phyloP scores from a whole-genome alignment of 2,329 filamentous ascomycete species.

The Diaporthe helianthi region DNA sequence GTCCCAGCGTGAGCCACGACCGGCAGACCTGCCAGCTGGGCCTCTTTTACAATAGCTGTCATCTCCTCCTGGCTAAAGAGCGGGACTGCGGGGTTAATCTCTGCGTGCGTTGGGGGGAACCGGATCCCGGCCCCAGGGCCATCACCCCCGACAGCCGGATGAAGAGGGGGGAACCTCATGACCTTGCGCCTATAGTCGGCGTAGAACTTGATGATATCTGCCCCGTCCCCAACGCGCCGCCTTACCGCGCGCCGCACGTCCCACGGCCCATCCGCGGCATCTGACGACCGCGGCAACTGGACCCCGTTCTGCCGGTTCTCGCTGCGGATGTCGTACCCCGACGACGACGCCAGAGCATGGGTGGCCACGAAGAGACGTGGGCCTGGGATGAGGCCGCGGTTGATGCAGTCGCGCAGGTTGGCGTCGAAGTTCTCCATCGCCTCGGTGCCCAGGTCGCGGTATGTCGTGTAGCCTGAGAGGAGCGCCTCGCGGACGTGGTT shows the following conservation, averaged over 20 bases:
- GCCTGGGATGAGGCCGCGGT: too few relatives aligned
- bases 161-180: slow-evolving; percentile 50
- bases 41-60: slow-evolving; percentile 56
- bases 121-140: slow-evolving; percentile 35
- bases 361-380: too few relatives aligned
- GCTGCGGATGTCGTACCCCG: too few relatives aligned
- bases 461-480: too few relatives aligned
- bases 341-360: too few relatives aligned
- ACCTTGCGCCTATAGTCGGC: slow-evolving; percentile 55
- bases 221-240: slow-evolving; percentile 54
- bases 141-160: slow-evolving; percentile 39
- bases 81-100: slow-evolving; percentile 49
- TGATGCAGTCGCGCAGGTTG: too few relatives aligned
- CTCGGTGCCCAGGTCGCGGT: too few relatives aligned
- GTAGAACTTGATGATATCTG: slow-evolving; percentile 58
- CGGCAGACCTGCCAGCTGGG: slow-evolving; percentile 48
- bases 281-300: too few relatives aligned
- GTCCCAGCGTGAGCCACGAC: slow-evolving; percentile 53
- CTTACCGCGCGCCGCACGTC: slow-evolving; percentile 50
- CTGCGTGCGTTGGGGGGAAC: slow-evolving; percentile 46
- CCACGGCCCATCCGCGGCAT: too few relatives aligned
- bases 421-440: too few relatives aligned
- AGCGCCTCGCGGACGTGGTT: too few relatives aligned
- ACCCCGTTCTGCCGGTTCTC: too few relatives aligned
- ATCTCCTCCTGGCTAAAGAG: slow-evolving; percentile 58